Evolutionary conservation across 2,329 filamentous ascomycete genomes (phyloP), one percentile per base, ranked within the genome.

Genomic region (Aspergillus floridensis): DNA sequence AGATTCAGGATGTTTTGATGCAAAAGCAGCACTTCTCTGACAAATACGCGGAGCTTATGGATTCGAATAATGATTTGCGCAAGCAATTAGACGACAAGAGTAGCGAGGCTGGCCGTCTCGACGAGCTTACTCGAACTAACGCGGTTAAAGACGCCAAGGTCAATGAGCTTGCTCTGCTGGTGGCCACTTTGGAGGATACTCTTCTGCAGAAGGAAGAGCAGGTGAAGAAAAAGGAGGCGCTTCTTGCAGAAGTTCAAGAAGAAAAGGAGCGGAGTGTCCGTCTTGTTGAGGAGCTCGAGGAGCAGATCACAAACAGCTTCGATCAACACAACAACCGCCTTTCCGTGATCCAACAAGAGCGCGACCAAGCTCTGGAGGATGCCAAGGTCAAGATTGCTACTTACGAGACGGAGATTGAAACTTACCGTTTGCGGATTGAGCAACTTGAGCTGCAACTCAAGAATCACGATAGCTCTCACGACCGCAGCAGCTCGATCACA

Each of bases 281-380:
- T 22, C 82, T 99, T 12, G 91, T 99, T 8, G 92, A 98, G 74
- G 93, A 99, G 77, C 87, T 99, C 5, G 95, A 99, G 76, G 93
- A 98, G 69, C 95, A 99, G 76, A 86, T 99, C 56, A 93, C 93
- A 72, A 91, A 85, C 73, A 97, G 95, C 78, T 99, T 92, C 76
- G 95, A 99, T 71, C 91, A 96, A 73, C 92, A 93, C 61, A 91
- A 97, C 74, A 96, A 96, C 78, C 88, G 93, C 56, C 80, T 98
- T 56, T 97, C 93, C 55, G 88, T 90, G 51, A 81, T 93, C 52
- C 88, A 92, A 71, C 85, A 86, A 19, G 90, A 93, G 76, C 88
- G 89, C 51, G 85, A 88, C 61, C 82, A 83, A 55, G 88, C 93
- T 68, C 77, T 96, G 41, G 91, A 96, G 63, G 92, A 97, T 65